Base-by-base conservation (phyloP, 2,329 filamentous ascomycete species). In the Aspergillus calidoustus region DNA sequence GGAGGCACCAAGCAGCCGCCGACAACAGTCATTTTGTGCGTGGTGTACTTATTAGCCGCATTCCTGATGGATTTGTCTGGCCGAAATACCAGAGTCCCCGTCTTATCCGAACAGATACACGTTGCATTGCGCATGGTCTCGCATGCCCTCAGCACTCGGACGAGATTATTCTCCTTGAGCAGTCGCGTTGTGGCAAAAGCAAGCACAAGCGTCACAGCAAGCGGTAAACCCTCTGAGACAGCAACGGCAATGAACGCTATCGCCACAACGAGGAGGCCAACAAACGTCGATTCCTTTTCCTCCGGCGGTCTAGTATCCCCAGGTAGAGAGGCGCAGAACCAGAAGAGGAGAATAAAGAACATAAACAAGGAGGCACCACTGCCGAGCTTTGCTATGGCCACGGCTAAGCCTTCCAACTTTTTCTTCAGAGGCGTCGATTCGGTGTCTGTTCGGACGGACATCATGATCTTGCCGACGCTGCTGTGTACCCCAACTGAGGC, bases 101-200 rank as follows among this genome's bases (percentile, higher is more conserved):
- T 91, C 76, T 91, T 91, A 75, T 91, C 91, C 3, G 90, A 92
- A 76, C 91, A 93, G 28, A 93, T 89, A 0, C 89, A 89, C 1
- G 88, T 90, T 3, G 89, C 89, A 69, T 91, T 91, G 53, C 90
- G 90, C 89, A 92, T 91, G 43, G 91, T 91, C 74, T 92, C 90
- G 68, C 89, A 91, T 15, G 90, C 88, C 71, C 89, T 89, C 62
- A 92, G 81, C 54, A 91, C 87, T 23, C 89, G 86, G 47, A 91
- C 89, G 60, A 92, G 77, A 70, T 92, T 92, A 75, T 90, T 89
- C 72, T 91, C 88, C 67, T 85, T 89, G 57, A 91, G 76, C 89
- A 92, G 92, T 54, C 87, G 85, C 6, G 86, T 91, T 0, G 89
- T 91, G 1, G 89, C 89, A 73, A 91, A 91, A 6, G 89, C 89